A percentile compares a stretch with the other conserved stretches of the same genome.
Conservation (phyloP, 768 basidiomycete genomes). For the Cubamyces sp. region DNA sequence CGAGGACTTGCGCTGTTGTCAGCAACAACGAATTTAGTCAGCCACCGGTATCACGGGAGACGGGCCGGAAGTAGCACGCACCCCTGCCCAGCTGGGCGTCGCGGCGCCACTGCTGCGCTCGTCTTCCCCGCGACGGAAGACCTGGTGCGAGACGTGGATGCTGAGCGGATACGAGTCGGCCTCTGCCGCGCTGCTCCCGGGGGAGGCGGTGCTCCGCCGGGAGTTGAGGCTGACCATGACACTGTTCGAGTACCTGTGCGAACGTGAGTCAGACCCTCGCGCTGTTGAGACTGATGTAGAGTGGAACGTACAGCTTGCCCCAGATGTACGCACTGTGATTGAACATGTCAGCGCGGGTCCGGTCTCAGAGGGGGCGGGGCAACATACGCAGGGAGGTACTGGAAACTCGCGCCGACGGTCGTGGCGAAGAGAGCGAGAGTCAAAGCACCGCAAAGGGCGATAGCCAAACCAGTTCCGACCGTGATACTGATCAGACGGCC, state of each 20-base stretch:
- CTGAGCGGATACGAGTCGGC: constrained; percentile 10
- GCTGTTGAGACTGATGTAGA: background rate
- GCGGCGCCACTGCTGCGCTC: background rate
- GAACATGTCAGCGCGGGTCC: background rate
- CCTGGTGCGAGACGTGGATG: constrained; percentile 12
- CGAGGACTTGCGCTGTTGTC: background rate
- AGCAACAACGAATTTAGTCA: background rate
- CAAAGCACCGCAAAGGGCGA: constrained; percentile 12
- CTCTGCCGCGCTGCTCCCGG: background rate
- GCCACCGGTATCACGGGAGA: too few species aligned
- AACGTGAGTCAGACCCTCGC: background rate
- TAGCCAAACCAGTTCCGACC: constrained; percentile 11
- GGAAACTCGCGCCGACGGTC: constrained; percentile 14
- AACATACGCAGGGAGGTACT: constrained; percentile 18
- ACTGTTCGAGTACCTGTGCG: constrained; percentile 12
- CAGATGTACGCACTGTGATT: constrained; percentile 18
- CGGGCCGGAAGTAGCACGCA: too few species aligned
- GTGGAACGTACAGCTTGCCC: constrained; percentile 16
- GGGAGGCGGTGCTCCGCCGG: background rate
- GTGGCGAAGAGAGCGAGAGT: constrained; percentile 15
- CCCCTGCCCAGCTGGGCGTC: too few species aligned
- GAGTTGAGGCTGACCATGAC: constrained; percentile 19
- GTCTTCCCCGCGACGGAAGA: constrained; percentile 5
- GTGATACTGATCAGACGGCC: constrained; percentile 9
- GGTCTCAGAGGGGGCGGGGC: too few species aligned